Evolutionary conservation across 805 yeast genomes (phyloP).

Genomic region (Starmerella vaccinii): DNA sequence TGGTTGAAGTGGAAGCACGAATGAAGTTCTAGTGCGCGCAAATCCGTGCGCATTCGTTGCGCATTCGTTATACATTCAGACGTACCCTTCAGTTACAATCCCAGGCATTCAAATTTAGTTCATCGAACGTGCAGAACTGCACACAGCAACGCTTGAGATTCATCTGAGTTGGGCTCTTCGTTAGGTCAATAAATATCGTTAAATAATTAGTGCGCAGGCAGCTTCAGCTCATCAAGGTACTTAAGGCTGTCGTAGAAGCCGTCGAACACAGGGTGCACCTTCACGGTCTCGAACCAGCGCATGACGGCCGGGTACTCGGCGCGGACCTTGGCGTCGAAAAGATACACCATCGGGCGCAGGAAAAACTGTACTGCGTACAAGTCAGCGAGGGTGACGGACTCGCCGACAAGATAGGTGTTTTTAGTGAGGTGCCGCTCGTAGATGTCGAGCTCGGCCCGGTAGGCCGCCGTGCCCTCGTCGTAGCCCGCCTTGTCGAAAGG

Average conservation of each 20-base stretch:
- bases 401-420: conserved; percentile 63
- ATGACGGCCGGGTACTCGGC: conserved; percentile 48
- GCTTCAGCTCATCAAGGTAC: conserved; percentile 41
- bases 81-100: too few species aligned
- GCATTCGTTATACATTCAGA: too few species aligned
- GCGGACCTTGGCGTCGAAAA: conserved; percentile 60
- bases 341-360: conserved; percentile 45
- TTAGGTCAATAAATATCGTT: conserved; percentile 2
- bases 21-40: too few species aligned
- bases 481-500: conserved; percentile 71
- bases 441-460: conserved; percentile 26
- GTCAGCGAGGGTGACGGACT: conserved; percentile 58
- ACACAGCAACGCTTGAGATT: not conserved
- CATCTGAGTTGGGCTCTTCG: not conserved
- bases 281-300: conserved; percentile 62
- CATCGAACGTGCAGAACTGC: too few species aligned
- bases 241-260: conserved; percentile 43
- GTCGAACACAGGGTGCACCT: conserved; percentile 38
- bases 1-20: too few species aligned
- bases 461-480: conserved; percentile 39
- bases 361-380: conserved; percentile 42
- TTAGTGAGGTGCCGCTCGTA: conserved; percentile 40
- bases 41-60: too few species aligned
- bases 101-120: too few species aligned
- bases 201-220: not conserved